A percentile compares a stretch with the other conserved stretches of the same genome.
These are phyloP conservation scores for Mrakia gelida DNA, from an alignment of 768 basidiomycete species.

Conservation along the genomic window DNA sequence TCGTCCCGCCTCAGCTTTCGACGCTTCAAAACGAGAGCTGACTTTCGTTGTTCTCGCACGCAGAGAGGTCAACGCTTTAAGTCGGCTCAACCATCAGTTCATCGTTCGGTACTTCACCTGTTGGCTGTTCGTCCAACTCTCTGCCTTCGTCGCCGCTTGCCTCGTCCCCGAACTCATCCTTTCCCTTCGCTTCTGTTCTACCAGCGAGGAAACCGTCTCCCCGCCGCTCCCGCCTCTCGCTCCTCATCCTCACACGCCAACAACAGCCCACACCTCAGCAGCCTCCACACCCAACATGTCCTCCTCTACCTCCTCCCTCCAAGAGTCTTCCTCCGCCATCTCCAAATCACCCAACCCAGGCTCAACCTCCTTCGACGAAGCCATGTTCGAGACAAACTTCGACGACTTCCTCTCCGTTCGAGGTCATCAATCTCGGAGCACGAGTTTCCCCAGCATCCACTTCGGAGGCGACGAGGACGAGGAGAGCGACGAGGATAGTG, in stretches of 20 bases:
- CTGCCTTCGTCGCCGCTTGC: background rate
- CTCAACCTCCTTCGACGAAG: slow-evolving; percentile 41
- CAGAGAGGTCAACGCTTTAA: slow-evolving; percentile 67
- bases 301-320: slow-evolving; percentile 22
- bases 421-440: slow-evolving; percentile 46
- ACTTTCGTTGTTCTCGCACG: no score
- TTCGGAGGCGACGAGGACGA: slow-evolving; percentile 52
- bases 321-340: background rate
- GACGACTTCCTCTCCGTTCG: slow-evolving; percentile 51
- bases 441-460: slow-evolving; percentile 79
- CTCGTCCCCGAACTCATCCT: background rate
- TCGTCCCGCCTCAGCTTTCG: slow-evolving; percentile 41
- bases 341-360: slow-evolving; percentile 15
- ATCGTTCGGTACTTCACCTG: slow-evolving; percentile 56
- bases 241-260: background rate
- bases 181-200: background rate
- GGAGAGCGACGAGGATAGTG: slow-evolving; percentile 26
- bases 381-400: slow-evolving; percentile 64
- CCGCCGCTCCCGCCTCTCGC: background rate
- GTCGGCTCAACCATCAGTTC: slow-evolving; percentile 77
- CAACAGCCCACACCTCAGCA: background rate
- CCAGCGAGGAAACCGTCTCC: slow-evolving; percentile 12
- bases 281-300: slow-evolving; percentile 16
- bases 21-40: background rate
- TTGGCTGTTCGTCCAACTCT: slow-evolving; percentile 6